Percentiles rank a stretch among this genome's conserved stretches.
Conservation (phyloP, 2,329 filamentous ascomycete genomes). For the Gnomoniopsis sp. region DNA sequence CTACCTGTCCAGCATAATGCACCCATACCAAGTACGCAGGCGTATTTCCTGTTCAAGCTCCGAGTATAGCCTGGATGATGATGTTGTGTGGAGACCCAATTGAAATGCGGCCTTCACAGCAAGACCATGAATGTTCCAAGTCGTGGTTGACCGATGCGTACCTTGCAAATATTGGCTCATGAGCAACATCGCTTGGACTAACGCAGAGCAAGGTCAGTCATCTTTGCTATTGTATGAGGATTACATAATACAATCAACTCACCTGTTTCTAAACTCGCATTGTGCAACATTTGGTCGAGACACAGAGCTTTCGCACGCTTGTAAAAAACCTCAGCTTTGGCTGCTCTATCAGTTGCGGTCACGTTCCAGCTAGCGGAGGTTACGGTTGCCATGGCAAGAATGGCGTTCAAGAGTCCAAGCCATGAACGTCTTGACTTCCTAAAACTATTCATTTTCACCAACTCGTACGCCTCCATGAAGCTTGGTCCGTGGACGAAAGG, state of each 20-base stretch:
- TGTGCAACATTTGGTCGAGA: conserved; percentile 35
- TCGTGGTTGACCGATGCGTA: conserved; percentile 48
- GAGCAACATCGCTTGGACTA: conserved; percentile 46
- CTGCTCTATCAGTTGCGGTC: conserved; percentile 31
- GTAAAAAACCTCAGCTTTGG: conserved; percentile 42
- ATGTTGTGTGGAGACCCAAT: conserved; percentile 46
- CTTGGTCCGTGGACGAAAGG: conserved; percentile 21
- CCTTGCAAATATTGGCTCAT: conserved; percentile 51
- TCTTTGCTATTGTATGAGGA: neutral
- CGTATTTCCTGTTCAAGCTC: conserved; percentile 43
- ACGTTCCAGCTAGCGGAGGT: conserved; percentile 26
- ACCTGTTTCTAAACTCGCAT: conserved; percentile 43
- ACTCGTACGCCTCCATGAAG: conserved; percentile 19
- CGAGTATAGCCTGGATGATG: conserved; percentile 32
- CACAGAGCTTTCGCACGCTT: conserved; percentile 41
- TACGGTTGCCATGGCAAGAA: conserved; percentile 44
- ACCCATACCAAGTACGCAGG: conserved; percentile 47
- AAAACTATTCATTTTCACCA: conserved; percentile 19
- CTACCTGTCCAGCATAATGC: conserved; percentile 43
- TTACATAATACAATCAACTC: conserved; percentile 1
- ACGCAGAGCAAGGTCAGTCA: conserved; percentile 14
- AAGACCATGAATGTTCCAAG: conserved; percentile 52
- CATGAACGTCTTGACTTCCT: conserved; percentile 41
- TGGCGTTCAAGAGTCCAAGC: conserved; percentile 48
- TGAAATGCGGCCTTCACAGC: conserved; percentile 48